Percentiles rank a stretch among this genome's conserved stretches.
Conservation (phyloP, 179 eudicot species). For the Heliamphora ciliata region DNA sequence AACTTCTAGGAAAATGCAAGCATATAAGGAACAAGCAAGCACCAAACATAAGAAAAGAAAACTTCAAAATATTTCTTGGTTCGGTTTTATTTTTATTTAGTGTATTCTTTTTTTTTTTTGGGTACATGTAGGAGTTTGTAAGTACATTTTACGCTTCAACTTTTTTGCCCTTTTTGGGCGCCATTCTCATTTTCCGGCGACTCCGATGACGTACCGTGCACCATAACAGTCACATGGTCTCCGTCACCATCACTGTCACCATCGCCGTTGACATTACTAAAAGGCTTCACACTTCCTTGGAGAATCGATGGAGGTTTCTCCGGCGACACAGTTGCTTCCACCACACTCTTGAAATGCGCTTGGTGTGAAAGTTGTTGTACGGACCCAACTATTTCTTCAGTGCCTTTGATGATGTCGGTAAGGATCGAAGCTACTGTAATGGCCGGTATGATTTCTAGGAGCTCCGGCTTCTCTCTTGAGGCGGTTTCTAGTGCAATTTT, state of each 20-base stretch:
- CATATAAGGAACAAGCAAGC: too few relatives aligned
- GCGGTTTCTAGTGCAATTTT: conserved; percentile 22
- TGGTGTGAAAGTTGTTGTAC: conserved; percentile 34
- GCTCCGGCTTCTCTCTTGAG: conserved; percentile 14
- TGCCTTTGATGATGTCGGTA: conserved; percentile 31
- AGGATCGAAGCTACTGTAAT: conserved; percentile 38
- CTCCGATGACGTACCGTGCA: conserved; percentile 21
- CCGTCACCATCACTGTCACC: conserved; percentile 21
- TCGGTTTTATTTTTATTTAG: too few relatives aligned
- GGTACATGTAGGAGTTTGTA: too few relatives aligned
- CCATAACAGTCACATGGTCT: conserved; percentile 20
- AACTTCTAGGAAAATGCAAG: too few relatives aligned
- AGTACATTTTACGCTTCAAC: conserved; percentile 2
- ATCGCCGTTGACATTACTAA: background rate
- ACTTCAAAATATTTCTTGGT: too few relatives aligned
- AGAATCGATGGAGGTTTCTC: conserved; percentile 28
- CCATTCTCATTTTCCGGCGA: background rate
- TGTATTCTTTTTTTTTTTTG: too few relatives aligned
- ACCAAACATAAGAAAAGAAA: too few relatives aligned
- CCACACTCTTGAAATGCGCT: conserved; percentile 33
- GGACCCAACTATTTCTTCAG: conserved; percentile 33
- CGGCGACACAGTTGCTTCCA: conserved; percentile 13
- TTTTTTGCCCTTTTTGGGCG: background rate
- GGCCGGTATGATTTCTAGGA: conserved; percentile 32
- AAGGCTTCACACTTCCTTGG: conserved; percentile 42